These are phyloP conservation scores for Hyphopichia wangnamkhiaoensis DNA, from an alignment of 1,139 yeast genomes.

Conservation along the genomic window DNA sequence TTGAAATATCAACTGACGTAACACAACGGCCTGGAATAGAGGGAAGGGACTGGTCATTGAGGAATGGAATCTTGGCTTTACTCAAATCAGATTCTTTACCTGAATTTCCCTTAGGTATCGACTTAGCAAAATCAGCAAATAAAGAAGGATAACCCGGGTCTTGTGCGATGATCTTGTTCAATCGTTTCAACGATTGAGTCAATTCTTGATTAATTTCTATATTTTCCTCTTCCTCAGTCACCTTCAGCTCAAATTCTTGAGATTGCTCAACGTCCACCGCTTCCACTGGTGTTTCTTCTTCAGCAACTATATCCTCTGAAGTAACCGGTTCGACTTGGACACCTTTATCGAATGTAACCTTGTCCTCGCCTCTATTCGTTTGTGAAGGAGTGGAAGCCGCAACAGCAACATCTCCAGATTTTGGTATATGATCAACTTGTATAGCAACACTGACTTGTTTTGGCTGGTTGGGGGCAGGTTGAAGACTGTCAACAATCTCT, in stretches of 20 bases:
- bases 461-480: conserved; percentile 8
- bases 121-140: conserved; percentile 13
- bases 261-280: neutral
- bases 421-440: conserved; percentile 21
- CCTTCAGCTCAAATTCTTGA: neutral
- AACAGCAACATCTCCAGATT: neutral
- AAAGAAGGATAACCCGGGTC: conserved; percentile 11
- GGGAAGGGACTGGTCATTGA: neutral
- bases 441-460: conserved; percentile 23
- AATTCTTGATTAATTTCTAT: conserved; percentile 11
- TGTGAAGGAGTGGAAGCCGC: neutral
- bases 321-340: conserved; percentile 23
- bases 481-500: conserved; percentile 17
- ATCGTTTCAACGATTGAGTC: conserved; percentile 19
- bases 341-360: conserved; percentile 30
- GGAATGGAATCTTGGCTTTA: neutral
- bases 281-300: conserved; percentile 1
- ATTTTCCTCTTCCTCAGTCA: neutral
- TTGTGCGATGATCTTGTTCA: conserved; percentile 14
- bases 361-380: conserved; percentile 14
- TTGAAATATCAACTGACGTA: neutral
- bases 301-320: conserved; percentile 3
- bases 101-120: conserved; percentile 38
- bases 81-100: conserved; percentile 25
- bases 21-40: conserved; percentile 3